Evolutionary conservation across 805 yeast genomes (phyloP).

Genomic region (Candida maesae): DNA sequence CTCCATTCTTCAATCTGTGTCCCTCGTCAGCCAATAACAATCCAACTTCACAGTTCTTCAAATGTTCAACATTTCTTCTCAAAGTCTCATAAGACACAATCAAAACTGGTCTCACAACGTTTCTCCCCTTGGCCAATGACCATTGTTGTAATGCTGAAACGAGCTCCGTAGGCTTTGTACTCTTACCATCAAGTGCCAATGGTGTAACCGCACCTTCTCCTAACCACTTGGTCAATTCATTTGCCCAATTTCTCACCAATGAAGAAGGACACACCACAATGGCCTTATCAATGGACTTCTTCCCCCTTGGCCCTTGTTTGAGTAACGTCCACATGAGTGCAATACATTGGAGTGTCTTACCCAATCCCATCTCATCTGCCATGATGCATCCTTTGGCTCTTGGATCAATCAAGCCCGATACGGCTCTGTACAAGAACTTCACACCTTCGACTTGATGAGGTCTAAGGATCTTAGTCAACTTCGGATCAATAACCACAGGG

Average conservation of each 20-base stretch:
- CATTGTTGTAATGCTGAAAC: conserved; percentile 68
- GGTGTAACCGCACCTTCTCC: conserved; percentile 90
- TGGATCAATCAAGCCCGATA: conserved; percentile 79
- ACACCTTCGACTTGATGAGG: conserved; percentile 98
- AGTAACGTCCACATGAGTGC: conserved; percentile 90
- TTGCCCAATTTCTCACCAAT: conserved; percentile 94
- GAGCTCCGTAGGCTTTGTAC: conserved; percentile 66
- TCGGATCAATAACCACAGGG: conserved; percentile 95
- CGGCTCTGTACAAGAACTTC: conserved; percentile 83
- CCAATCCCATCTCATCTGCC: conserved; percentile 98
- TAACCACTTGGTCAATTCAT: conserved; percentile 90
- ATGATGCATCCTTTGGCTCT: conserved; percentile 93
- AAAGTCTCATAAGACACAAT: conserved; percentile 94
- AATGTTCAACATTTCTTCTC: conserved; percentile 74
- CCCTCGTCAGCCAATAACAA: conserved; percentile 85
- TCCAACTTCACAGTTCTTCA: conserved; percentile 79
- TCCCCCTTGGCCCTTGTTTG: conserved; percentile 80
- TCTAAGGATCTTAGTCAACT: conserved; percentile 73
- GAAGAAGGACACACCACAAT: conserved; percentile 95
- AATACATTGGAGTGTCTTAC: conserved; percentile 86
- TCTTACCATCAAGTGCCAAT: conserved; percentile 88
- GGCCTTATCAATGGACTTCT: conserved; percentile 79
- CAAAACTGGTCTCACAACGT: conserved; percentile 87
- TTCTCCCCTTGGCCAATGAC: conserved; percentile 85
- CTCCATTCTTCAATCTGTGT: conserved; percentile 82